Conservation (phyloP, 352 stramenopile genomes). For the Phytophthora sp. region DNA sequence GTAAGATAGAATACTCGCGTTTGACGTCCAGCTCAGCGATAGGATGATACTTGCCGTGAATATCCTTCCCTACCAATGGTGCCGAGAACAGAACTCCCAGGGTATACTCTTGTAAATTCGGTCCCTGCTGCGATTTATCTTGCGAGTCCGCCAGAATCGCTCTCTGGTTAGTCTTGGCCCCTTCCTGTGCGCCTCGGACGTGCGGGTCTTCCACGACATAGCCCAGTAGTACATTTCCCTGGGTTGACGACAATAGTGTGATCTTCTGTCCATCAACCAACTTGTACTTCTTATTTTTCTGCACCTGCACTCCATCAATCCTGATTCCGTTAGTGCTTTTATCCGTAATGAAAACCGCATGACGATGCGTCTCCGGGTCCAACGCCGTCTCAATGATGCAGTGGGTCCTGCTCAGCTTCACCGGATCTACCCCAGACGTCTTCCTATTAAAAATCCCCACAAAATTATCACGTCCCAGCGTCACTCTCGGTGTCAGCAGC, state of each 20-base stretch:
- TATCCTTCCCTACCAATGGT: slow-evolving; percentile 92
- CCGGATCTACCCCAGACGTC: slow-evolving; percentile 58
- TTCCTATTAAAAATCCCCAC: slow-evolving; percentile 62
- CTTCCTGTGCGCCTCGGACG: slow-evolving; percentile 48
- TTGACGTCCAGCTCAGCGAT: slow-evolving; percentile 90
- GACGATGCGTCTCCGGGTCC: slow-evolving; percentile 47
- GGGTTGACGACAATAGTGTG: slow-evolving; percentile 67
- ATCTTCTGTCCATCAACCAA: slow-evolving; percentile 73
- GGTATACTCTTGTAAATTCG: slow-evolving; percentile 78
- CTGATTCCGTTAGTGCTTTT: slow-evolving; percentile 77
- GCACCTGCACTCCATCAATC: slow-evolving; percentile 61
- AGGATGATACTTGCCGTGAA: slow-evolving; percentile 88
- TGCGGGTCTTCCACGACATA: slow-evolving; percentile 84
- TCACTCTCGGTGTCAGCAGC: slow-evolving; percentile 49
- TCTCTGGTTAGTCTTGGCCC: slow-evolving; percentile 16
- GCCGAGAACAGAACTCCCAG: slow-evolving; percentile 95
- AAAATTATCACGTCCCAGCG: slow-evolving; percentile 63
- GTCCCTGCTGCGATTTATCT: slow-evolving; percentile 59
- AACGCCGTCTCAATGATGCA: slow-evolving; percentile 63
- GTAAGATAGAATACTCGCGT: slow-evolving; percentile 79
- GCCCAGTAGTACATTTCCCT: slow-evolving; percentile 65
- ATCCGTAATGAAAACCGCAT: slow-evolving; percentile 69
- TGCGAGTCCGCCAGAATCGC: slow-evolving; percentile 38
- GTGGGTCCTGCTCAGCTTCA: slow-evolving; percentile 70
- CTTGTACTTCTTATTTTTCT: slow-evolving; percentile 56